Percentiles rank a stretch among this genome's conserved stretches.
phyloP scores from a whole-genome alignment of 2,329 filamentous ascomycete genomes.

The Colletotrichum navitas region DNA sequence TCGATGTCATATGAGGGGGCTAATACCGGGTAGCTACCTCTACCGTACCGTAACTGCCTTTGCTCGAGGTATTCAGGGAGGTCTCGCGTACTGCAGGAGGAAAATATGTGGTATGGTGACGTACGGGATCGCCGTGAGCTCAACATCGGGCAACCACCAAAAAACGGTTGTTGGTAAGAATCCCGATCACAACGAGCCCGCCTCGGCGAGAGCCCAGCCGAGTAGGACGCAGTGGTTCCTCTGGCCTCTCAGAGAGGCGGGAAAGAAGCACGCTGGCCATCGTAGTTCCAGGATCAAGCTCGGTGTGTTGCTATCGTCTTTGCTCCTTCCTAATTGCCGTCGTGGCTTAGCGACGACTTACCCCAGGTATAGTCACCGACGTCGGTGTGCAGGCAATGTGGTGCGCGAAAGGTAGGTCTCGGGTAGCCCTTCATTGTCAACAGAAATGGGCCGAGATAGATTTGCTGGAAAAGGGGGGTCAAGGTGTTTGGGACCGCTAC shows the following conservation, averaged over 20 bases:
- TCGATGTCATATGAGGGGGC: not conserved
- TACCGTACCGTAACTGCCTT: not conserved
- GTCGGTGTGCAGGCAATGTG: not conserved
- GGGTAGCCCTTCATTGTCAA: not conserved
- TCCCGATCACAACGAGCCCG: constrained; percentile 3
- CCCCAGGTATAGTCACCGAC: not conserved
- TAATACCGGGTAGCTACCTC: not conserved
- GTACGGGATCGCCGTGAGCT: constrained; percentile 22
- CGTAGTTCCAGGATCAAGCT: not conserved
- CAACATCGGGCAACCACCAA: constrained; percentile 1
- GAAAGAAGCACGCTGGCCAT: not conserved
- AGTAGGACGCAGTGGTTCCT: constrained; percentile 10
- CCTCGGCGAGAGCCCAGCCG: not conserved
- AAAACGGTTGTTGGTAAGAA: constrained; percentile 1
- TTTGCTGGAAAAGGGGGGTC: not conserved
- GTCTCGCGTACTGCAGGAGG: not conserved
- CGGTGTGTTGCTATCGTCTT: not conserved
- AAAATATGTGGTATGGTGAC: constrained; percentile 16
- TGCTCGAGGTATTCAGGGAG: not conserved
- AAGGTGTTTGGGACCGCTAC: not conserved
- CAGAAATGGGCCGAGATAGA: not conserved
- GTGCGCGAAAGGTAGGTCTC: not conserved
- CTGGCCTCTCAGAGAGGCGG: not conserved
- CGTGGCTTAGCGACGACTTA: not conserved
- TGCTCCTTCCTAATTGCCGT: not conserved